These are phyloP conservation scores for Selaginella moellendorffii DNA, from an alignment of 75 land plant species.

Conservation along the genomic window DNA sequence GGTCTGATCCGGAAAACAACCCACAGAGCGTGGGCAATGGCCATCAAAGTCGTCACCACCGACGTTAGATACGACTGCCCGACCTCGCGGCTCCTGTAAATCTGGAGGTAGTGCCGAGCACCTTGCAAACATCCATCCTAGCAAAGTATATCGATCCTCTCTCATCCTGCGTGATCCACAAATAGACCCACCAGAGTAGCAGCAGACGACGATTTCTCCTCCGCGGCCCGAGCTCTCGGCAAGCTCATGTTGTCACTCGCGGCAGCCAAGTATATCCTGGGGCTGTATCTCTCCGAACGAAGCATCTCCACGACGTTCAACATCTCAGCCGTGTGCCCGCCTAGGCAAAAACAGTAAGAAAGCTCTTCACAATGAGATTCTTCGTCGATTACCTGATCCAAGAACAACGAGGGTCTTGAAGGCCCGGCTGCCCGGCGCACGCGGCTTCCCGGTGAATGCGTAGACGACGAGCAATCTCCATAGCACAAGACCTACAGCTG, in stretches of 20 bases:
- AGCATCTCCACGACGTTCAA: conserved; percentile 50
- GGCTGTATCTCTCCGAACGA: conserved; percentile 44
- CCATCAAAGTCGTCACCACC: conserved; percentile 61
- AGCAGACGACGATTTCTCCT: conserved; percentile 27
- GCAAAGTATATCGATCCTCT: neutral
- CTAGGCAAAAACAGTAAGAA: no score
- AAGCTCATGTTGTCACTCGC: conserved; percentile 84
- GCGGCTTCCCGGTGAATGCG: neutral
- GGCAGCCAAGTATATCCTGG: conserved; percentile 75
- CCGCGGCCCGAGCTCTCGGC: conserved; percentile 46
- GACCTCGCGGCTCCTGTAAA: conserved; percentile 88
- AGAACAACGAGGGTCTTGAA: neutral
- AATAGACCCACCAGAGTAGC: neutral
- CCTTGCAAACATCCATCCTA: conserved; percentile 14
- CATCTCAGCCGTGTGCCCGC: conserved; percentile 98
- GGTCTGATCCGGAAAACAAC: conserved; percentile 58
- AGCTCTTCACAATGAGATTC: no score
- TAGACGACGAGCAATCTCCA: neutral
- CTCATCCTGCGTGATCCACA: neutral
- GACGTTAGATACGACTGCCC: conserved; percentile 92
- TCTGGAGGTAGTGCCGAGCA: conserved; percentile 34
- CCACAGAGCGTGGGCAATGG: conserved; percentile 55
- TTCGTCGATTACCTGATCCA: neutral
- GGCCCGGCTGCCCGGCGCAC: neutral
- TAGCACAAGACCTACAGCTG: neutral